A percentile compares a stretch with the other conserved stretches of the same genome.
phyloP scores from a whole-genome alignment of 192 early-diverging fungal species.

The Coemansia sp. region DNA sequence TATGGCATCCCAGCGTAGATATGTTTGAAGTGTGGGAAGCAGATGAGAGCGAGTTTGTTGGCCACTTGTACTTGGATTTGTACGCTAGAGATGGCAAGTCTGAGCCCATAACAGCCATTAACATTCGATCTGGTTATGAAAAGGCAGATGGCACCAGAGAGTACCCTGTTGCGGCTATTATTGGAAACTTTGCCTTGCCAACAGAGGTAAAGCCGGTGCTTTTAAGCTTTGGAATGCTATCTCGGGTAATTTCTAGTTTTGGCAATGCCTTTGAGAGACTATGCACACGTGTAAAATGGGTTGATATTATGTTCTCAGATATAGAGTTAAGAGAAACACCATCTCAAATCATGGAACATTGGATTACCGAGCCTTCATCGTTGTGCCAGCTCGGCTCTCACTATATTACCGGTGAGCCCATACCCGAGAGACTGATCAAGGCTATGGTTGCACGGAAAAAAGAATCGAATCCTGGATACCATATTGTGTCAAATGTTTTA shows the following conservation, averaged over 20 bases:
- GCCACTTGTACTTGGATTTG: conserved; percentile 70
- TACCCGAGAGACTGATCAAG: conserved; percentile 62
- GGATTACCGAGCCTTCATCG: conserved; percentile 57
- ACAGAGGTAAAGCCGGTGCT: conserved; percentile 62
- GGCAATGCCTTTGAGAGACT: conserved; percentile 59
- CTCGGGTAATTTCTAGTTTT: conserved; percentile 70
- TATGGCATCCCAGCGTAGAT: conserved; percentile 72
- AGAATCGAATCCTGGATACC: conserved; percentile 5
- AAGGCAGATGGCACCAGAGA: conserved; percentile 56
- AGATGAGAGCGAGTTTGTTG: conserved; percentile 56
- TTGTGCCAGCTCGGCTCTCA: conserved; percentile 57
- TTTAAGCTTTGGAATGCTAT: conserved; percentile 67
- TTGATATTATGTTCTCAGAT: conserved; percentile 63
- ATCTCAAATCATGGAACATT: conserved; percentile 74
- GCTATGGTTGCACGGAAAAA: conserved; percentile 45
- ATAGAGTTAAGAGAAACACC: conserved; percentile 77
- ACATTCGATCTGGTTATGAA: conserved; percentile 43
- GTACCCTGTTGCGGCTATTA: conserved; percentile 58
- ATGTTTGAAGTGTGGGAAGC: conserved; percentile 69
- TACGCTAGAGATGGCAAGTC: conserved; percentile 64
- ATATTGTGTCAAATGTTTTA: conserved; percentile 62
- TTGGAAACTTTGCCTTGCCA: conserved; percentile 53
- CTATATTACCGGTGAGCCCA: conserved; percentile 55
- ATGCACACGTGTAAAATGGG: conserved; percentile 63
- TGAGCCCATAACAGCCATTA: conserved; percentile 48